Base-by-base conservation (phyloP, 768 basidiomycete species). In the Cystofilobasidium bisporidii region DNA sequence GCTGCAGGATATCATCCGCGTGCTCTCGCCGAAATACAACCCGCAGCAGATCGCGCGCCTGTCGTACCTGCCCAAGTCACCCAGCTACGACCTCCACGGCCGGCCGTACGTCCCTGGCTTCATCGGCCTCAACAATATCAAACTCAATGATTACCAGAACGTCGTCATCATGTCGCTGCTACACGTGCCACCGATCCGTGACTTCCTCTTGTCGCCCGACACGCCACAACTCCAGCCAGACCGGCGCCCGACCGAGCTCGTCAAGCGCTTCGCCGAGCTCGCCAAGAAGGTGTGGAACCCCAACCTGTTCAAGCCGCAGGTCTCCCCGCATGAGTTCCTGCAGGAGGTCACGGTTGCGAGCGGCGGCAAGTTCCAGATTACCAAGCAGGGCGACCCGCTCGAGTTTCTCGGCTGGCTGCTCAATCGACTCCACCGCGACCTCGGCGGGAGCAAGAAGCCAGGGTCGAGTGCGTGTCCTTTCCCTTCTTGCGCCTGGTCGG, bases 221-320 rank as follows among this genome's bases (percentile, higher is more conserved):
- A 69, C 40, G 26, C 65, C 72, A 17, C 56, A 71, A 1, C 65
- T 71, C 40, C 65, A 71, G 38, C 60, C 64, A 14, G 73, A 75
- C 26, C 61, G 15, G n/a, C 60, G 45, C 8, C 60, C 71, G 70
- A 80, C 89, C 10, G 96, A 99, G 75, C 83, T 98, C 64, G 80
- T 97, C 48, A 87, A 85, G 73, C 86, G 96, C 28, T 90, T 98
- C 73, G 86, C 89, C 22, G 81, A 83, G 17, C 82, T 99, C 24
- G 86, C 90, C 2, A 91, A 91, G 77, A 92, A 98, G 78, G 75
- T 97, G 45, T 99, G 96, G 96, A 98, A 96, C 78, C 91, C 93
- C 12, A 81, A 86, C 61, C 79, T 94, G 65, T 99, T 99, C 84
- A 99, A 99, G 78, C 87, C 88, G 69, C 96, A 99, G 82, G 92